phyloP scores from a whole-genome alignment of 1,139 yeast species.

The Scheffersomyces lignicola region DNA sequence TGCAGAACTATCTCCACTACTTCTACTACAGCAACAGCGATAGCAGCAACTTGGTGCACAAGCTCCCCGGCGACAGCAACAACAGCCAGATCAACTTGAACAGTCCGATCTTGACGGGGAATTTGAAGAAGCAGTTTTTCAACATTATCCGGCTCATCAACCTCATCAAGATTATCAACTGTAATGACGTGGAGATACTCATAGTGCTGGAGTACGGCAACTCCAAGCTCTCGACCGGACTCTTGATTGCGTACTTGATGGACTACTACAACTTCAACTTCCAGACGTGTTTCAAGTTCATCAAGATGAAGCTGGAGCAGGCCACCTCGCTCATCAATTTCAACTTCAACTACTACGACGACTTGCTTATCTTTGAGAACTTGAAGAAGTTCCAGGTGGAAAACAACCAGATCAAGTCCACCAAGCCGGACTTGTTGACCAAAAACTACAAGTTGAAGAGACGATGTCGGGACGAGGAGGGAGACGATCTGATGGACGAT shows the following conservation, averaged over 20 bases:
- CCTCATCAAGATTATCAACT: slow-evolving; percentile 35
- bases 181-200: slow-evolving; percentile 30
- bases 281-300: slow-evolving; percentile 25
- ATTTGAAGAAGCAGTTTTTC: slow-evolving; percentile 39
- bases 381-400: slow-evolving; percentile 41
- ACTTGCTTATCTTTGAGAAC: slow-evolving; percentile 40
- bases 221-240: slow-evolving; percentile 31
- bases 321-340: slow-evolving; percentile 21
- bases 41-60: slow-evolving; percentile 28
- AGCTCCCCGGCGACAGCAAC: slow-evolving; percentile 22
- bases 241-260: slow-evolving; percentile 42
- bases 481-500: not conserved
- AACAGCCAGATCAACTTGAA: slow-evolving; percentile 22
- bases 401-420: slow-evolving; percentile 30
- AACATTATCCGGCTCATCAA: slow-evolving; percentile 38
- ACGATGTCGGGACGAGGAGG: slow-evolving; percentile 22
- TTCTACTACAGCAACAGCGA: slow-evolving; percentile 38
- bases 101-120: slow-evolving; percentile 43
- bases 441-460: slow-evolving; percentile 36
- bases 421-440: slow-evolving; percentile 29
- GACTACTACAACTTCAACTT: slow-evolving; percentile 41
- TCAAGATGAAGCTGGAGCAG: slow-evolving; percentile 13
- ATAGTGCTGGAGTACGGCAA: slow-evolving; percentile 36
- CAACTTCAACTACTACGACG: slow-evolving; percentile 41
- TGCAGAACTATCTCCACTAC: slow-evolving; percentile 40